Percentiles rank a stretch among this genome's conserved stretches.
Conservation (phyloP, 441 rosid species). For the Kokia cookei region DNA sequence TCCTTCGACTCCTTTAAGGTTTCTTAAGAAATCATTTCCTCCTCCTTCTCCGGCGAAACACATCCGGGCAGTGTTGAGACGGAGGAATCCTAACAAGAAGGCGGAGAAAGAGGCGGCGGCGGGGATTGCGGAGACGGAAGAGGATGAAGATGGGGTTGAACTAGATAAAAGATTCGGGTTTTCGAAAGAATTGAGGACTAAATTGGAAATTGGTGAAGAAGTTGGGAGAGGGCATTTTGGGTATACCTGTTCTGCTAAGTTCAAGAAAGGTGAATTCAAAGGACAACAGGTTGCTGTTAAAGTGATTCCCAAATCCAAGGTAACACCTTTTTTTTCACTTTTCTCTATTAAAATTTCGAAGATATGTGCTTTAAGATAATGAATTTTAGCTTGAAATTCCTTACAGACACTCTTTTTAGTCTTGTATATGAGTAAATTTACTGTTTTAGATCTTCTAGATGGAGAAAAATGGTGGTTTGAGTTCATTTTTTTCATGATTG, state of each 20-base stretch:
- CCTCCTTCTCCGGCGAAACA: conserved; percentile 98
- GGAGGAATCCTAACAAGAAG: conserved; percentile 38
- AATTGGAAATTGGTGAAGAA: conserved; percentile 73
- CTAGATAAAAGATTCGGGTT: conserved; percentile 89
- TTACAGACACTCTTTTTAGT: too few species aligned
- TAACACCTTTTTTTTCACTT: conserved; percentile 7
- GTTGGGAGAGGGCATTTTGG: conserved; percentile 98
- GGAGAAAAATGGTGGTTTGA: neutral
- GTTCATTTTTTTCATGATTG: conserved; percentile 1
- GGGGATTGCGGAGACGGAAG: conserved; percentile 35
- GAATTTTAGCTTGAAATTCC: too few species aligned
- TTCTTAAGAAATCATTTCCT: conserved; percentile 59
- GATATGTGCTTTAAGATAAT: too few species aligned
- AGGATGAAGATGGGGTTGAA: conserved; percentile 23
- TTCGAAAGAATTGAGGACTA: conserved; percentile 65
- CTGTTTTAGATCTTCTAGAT: neutral
- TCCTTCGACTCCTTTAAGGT: conserved; percentile 52
- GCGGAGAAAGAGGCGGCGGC: conserved; percentile 19
- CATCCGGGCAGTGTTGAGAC: conserved; percentile 60
- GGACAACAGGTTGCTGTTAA: conserved; percentile 87
- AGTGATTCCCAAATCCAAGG: conserved; percentile 90
- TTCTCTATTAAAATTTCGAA: neutral
- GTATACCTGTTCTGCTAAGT: conserved; percentile 86
- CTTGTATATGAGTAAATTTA: too few species aligned
- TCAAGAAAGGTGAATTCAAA: conserved; percentile 82